Evolutionary conservation across 805 yeast genomes (phyloP), one percentile per base, ranked within the genome.

Genomic region (Candida pseudofarinosa): DNA sequence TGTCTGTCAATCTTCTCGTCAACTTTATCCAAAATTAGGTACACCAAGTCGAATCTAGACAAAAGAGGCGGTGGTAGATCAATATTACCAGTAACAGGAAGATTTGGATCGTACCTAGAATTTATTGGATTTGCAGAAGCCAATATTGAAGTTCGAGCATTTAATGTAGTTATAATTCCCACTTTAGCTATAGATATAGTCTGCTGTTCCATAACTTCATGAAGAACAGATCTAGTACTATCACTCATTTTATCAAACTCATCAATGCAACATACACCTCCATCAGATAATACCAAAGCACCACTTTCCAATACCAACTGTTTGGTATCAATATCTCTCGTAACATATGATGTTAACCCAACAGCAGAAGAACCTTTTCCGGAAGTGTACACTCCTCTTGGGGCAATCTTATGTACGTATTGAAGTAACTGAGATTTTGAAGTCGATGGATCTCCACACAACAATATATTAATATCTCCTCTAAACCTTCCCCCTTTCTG

Each of bases 311-410:
- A 74, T 3, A 93, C 99, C 39, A 91, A 67, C 62, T 93, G 99
- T 56, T 81, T 86, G 0, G 98, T 88, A 56, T 93, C 98, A 19
- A 86, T 76, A 61, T 93, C 99, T 57, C 97, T 76, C 6, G 99
- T 90, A 43, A 93, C 84, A 61, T 93, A 93, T 0, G 99, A 99
- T 0, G 99, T 93, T 57, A 93, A 73, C 73, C 99, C 99, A 39
- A 93, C 99, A 0, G 99, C 99, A 26, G 99, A 93, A 1, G 97
- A 89, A 40, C 99, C 99, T 58, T 93, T 93, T 64, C 99, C 99
- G 0, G 97, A 90, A 3, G 99, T 93, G 65, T 90, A 93, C 33
- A 93, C 88, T 52, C 99, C 99, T 60, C 99, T 77, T 36, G 99
- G 99, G 1, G 99, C 95, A 52, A 93, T 93, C 57, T 90, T 88